These are phyloP conservation scores for Colletotrichum destructivum DNA, from an alignment of 2,329 filamentous ascomycete genomes.

Conservation along the genomic window DNA sequence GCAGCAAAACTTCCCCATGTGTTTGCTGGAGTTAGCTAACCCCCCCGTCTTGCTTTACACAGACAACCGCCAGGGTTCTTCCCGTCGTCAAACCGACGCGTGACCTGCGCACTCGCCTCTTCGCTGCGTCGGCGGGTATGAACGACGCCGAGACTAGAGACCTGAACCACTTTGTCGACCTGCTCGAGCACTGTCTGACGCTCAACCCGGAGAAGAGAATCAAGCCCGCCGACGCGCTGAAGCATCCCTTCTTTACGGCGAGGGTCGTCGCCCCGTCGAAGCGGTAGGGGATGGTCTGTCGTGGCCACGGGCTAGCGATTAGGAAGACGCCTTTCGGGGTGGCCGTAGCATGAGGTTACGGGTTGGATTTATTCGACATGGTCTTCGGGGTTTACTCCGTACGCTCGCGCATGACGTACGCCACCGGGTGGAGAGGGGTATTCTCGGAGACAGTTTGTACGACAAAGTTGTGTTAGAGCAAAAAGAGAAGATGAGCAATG, in stretches of 20 bases:
- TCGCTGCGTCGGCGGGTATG: slow-evolving; percentile 81
- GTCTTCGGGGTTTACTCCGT: neutral
- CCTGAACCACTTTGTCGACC: slow-evolving; percentile 85
- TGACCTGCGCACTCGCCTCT: slow-evolving; percentile 85
- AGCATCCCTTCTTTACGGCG: slow-evolving; percentile 86
- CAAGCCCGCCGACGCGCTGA: slow-evolving; percentile 87
- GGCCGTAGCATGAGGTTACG: neutral
- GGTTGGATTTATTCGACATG: neutral
- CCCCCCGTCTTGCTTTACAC: slow-evolving; percentile 36
- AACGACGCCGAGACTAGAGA: slow-evolving; percentile 82
- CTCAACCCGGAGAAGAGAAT: slow-evolving; percentile 95
- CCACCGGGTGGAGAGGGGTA: neutral
- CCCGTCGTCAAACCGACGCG: slow-evolving; percentile 81
- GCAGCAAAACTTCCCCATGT: neutral
- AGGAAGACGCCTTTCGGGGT: neutral
- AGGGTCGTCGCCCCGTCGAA: slow-evolving; percentile 50
- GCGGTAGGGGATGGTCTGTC: slow-evolving; percentile 41
- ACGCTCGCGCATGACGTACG: neutral
- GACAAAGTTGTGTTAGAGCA: neutral
- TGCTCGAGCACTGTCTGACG: slow-evolving; percentile 89
- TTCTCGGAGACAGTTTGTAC: neutral
- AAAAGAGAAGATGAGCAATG: neutral
- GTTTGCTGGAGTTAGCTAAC: slow-evolving; percentile 33
- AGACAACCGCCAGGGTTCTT: slow-evolving; percentile 79
- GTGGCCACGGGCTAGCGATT: neutral